Base-by-base conservation (phyloP, 2,329 filamentous ascomycete genomes). In the Cladophialophora immunda region DNA sequence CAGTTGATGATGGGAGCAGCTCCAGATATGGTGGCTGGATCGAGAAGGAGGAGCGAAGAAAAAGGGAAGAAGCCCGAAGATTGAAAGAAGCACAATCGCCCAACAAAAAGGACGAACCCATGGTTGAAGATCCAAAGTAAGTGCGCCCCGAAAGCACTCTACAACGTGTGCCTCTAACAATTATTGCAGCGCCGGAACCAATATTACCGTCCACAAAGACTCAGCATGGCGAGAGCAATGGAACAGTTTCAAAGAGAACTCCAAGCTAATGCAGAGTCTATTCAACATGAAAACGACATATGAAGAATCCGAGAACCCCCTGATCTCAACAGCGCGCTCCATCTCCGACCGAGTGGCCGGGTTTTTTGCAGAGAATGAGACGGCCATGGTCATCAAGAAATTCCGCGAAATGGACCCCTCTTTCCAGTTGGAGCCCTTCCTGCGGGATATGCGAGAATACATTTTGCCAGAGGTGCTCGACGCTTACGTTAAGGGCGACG, bases 301-400 rank as follows among this genome's bases (percentile, higher is more conserved):
- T 82, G 91, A 97, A 72, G 95, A 99, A 81, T 98, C 95, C 11
- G 95, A 99, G 77, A 99, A 99, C 79, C 94, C 95, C 6, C 85
- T 99, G 52, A 92, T 99, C 70, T 92, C 90, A 55, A 98, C 94
- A 0, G 95, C 94, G 1, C 91, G 95, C 76, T 93, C 92, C 78
- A 97, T 99, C 73, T 94, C 94, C 34, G 95, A 99, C 79, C 89
- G 91, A 65, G 89, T 99, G 45, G 93, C 92, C 55, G 93, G 95
- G 30, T 99, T 97, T 83, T 99, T 99, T 73, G 95, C 95, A 69
- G 95, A 99, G 80, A 99, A 98, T 79, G 95, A 99, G 83, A 97
- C 93, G 0, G 95, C 95, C 32, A 91, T 90, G 86, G 95, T 99
- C 38, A 97, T 98, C 83, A 98, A 97, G 84, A 97, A 94, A 80